Percentiles rank a stretch among this genome's conserved stretches.
phyloP scores from a whole-genome alignment of 2,329 filamentous ascomycete species.

The Paracamarosporium sp. region DNA sequence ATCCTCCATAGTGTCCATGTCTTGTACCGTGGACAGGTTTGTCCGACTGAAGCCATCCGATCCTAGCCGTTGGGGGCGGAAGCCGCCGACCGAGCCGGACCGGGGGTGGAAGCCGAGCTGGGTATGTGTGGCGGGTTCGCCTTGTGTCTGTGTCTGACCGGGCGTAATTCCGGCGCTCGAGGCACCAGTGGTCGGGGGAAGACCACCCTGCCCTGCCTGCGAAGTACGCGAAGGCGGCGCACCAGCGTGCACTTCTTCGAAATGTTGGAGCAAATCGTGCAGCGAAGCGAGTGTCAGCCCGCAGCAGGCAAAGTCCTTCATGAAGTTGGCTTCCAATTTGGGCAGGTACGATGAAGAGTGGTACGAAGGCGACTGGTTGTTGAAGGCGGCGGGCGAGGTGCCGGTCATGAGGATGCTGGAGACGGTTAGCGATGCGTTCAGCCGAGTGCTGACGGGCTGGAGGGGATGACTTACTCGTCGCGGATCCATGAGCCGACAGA shows the following conservation, averaged over 20 bases:
- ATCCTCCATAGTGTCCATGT: slow-evolving; percentile 86
- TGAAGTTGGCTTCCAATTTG: slow-evolving; percentile 95
- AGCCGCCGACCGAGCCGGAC: slow-evolving; percentile 47
- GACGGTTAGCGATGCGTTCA: slow-evolving; percentile 27
- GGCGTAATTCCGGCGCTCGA: slow-evolving; percentile 46
- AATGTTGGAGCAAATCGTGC: slow-evolving; percentile 94
- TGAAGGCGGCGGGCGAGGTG: slow-evolving; percentile 84
- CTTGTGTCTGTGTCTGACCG: slow-evolving; percentile 50
- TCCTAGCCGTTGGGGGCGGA: slow-evolving; percentile 47
- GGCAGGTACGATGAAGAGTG: slow-evolving; percentile 97
- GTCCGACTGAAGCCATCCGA: slow-evolving; percentile 47
- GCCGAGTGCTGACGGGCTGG: slow-evolving; percentile 9
- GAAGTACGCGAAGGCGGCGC: slow-evolving; percentile 62
- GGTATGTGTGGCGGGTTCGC: slow-evolving; percentile 42
- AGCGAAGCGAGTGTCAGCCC: slow-evolving; percentile 87
- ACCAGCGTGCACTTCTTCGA: slow-evolving; percentile 91
- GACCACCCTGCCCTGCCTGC: slow-evolving; percentile 54
- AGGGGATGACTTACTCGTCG: slow-evolving; percentile 82
- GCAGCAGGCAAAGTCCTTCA: slow-evolving; percentile 97
- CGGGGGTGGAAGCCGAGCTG: slow-evolving; percentile 47
- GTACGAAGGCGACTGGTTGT: slow-evolving; percentile 87
- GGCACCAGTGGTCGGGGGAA: slow-evolving; percentile 37
- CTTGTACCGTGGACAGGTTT: slow-evolving; percentile 51
- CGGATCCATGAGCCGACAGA: slow-evolving; percentile 96
- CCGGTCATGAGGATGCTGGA: slow-evolving; percentile 90